Evolutionary conservation across 331 rosid genomes (phyloP), one percentile per base, ranked within the genome.

Genomic region (Quercus phellos): DNA sequence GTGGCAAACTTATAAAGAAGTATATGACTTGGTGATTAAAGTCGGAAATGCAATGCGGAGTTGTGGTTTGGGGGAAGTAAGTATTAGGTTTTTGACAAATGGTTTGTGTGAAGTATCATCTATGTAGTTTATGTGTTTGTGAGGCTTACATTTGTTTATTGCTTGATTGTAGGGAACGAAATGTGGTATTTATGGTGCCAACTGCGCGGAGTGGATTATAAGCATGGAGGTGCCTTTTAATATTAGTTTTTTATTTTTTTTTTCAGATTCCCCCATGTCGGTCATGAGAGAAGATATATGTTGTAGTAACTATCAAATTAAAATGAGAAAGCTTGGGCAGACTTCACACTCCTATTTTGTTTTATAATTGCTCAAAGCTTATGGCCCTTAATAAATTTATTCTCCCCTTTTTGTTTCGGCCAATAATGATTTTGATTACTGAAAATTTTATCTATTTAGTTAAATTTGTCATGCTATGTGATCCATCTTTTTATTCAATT

Each of bases 111-210:
- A 64, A 82, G n/a, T 75, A 24, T 63, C 46, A 46, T 74, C 51
- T 72, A 5, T 22, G 73, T 6, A 19, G 58, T 55, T 63, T 60
- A 11, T 58, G 35, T 50, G 63, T 54, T 11, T 12, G 16, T 46
- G 53, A 46, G 16, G 16, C 35, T 74, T 24, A 55, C 68, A 76
- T 77, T 55, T 51, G 72, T 29, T 24, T 77, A 63, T 87, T 70
- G 16, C 78, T 85, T 80, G 72, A 77, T 74, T 90, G 32, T 82
- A 93, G 99, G 96, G 97, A 58, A 88, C 80, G 56, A 93, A 89
- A 82, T 95, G 99, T 72, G 99, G 99, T 74, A 93, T 95, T 63
- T 95, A 90, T 78, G 99, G 99, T 72, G 85, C 82, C 79, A 95
- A 95, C 81, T 74, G 82, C 72, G 55, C 96, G n/a, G 96, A 93